These are phyloP conservation scores for Pistacia integerrima DNA, from an alignment of 345 rosid genomes.

Conservation along the genomic window DNA sequence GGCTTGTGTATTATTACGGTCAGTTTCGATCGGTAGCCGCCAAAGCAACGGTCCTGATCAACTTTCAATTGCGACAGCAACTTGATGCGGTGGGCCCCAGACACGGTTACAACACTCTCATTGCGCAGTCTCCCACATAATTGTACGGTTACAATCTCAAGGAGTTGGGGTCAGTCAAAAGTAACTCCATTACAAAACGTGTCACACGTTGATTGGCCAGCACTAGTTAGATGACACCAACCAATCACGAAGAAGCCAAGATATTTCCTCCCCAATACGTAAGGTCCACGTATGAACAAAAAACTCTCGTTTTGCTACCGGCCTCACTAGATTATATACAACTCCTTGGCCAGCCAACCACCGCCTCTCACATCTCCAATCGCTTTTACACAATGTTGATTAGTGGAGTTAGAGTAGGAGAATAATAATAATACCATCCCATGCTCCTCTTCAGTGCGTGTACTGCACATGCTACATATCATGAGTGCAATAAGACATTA, in stretches of 20 bases:
- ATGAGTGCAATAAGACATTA: too few species aligned
- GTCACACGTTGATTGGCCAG: background rate
- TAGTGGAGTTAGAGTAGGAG: constrained; percentile 22
- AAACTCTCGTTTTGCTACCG: background rate
- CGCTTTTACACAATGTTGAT: constrained; percentile 4
- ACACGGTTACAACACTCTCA: constrained; percentile 23
- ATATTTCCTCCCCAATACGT: background rate
- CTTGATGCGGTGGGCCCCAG: constrained; percentile 18
- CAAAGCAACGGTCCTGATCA: constrained; percentile 33
- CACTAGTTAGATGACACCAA: background rate
- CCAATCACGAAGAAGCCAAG: background rate
- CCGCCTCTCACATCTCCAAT: constrained; percentile 13
- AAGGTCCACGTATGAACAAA: constrained; percentile 18
- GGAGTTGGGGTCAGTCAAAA: background rate
- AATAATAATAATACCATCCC: constrained; percentile 9
- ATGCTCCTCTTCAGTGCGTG: constrained; percentile 13
- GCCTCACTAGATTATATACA: background rate
- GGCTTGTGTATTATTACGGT: background rate
- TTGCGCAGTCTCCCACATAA: constrained; percentile 37
- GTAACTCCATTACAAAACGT: constrained; percentile 6
- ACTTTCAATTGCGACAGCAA: constrained; percentile 21
- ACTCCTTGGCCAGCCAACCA: constrained; percentile 11
- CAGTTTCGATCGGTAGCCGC: constrained; percentile 25
- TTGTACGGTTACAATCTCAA: constrained; percentile 37
- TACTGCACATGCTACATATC: background rate